Evolutionary conservation across 495 filamentous ascomycete genomes (phyloP).

Genomic region (Friedmanniomyces simplex): DNA sequence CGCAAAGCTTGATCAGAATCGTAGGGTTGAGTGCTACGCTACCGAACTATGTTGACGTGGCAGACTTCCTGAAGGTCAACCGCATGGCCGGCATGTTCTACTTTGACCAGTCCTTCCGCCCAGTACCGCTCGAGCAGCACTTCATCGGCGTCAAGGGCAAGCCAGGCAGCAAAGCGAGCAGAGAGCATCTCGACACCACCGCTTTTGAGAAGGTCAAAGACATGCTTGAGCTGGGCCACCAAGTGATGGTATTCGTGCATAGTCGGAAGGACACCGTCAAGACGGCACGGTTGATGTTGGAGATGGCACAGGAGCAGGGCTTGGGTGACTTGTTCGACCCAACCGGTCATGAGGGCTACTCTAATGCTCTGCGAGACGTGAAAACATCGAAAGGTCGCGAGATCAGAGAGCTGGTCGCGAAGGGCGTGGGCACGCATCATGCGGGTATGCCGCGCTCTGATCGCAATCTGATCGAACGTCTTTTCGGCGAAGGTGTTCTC

Average conservation of each 20-base stretch:
- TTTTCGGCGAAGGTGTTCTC: constrained; percentile 80
- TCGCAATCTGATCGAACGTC: constrained; percentile 80
- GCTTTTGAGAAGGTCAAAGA: constrained; percentile 91
- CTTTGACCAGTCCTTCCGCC: constrained; percentile 91
- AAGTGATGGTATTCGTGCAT: constrained; percentile 99
- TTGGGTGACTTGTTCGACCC: constrained; percentile 77
- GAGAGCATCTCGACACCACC: constrained; percentile 76
- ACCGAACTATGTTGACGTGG: constrained; percentile 92
- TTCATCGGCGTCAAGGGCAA: constrained; percentile 96
- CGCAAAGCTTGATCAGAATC: constrained; percentile 91
- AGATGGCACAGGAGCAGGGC: constrained; percentile 72
- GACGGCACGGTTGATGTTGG: constrained; percentile 73
- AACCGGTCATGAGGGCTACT: constrained; percentile 55
- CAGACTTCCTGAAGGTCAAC: constrained; percentile 94
- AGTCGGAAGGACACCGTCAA: constrained; percentile 86
- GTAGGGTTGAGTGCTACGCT: constrained; percentile 91
- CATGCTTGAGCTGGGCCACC: constrained; percentile 79
- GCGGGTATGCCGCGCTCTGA: constrained; percentile 90
- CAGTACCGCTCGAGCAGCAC: constrained; percentile 93
- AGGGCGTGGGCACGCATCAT: constrained; percentile 90
- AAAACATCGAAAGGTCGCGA: constrained; percentile 73
- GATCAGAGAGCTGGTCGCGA: constrained; percentile 74
- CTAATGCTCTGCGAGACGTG: constrained; percentile 65
- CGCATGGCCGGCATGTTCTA: constrained; percentile 89
- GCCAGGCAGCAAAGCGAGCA: constrained; percentile 59